Evolutionary conservation across 1,139 yeast genomes (phyloP), one percentile per base, ranked within the genome.

Genomic region (Meyerozyma elateridarum): DNA sequence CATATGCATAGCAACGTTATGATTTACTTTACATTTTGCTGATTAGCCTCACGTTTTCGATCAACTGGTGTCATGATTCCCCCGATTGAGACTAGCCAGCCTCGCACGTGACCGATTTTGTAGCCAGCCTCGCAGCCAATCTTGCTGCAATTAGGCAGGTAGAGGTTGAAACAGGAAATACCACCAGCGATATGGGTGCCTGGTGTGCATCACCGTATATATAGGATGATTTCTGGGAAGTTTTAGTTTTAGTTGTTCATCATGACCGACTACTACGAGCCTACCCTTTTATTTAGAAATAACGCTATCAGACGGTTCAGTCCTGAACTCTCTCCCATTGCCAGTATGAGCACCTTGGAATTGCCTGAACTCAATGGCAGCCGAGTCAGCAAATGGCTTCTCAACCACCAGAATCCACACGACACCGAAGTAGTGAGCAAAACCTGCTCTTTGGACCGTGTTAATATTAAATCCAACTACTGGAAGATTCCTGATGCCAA

Each of bases 401-500:
- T 60, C 27, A 51, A 55, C 28, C 35, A 40, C 5, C 36, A 49
- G 32, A 51, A 49, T 32, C 44, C 52, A 9, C 46, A 49, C 17
- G 70, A 64, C 38, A 59, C 59, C 6, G 54, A 52, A 30, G 52
- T 63, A 4, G 39, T 59, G 24, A 26, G 20, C 25, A 67, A 70
- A 43, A 56, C 72, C 1, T 68, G 74, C 40, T 53, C 70, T 1
- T 54, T 63, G 19, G 58, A 66, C 42, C 49, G 68, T 25, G 42
- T 64, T 31, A 70, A 68, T 38, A 62, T 76, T 32, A 69, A 70
- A 36, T 76, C 82, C 9, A 73, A 67, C 50, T 83, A 83, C 54
- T 84, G 93, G 94, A 73, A 70, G 42, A 82, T 64, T 5, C 85
- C 87, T 3, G 87, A 81, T 47, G 55, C 61, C 20, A 57, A 68